phyloP scores from a whole-genome alignment of 2,329 filamentous ascomycete species.

The Diaporthe humulicola region DNA sequence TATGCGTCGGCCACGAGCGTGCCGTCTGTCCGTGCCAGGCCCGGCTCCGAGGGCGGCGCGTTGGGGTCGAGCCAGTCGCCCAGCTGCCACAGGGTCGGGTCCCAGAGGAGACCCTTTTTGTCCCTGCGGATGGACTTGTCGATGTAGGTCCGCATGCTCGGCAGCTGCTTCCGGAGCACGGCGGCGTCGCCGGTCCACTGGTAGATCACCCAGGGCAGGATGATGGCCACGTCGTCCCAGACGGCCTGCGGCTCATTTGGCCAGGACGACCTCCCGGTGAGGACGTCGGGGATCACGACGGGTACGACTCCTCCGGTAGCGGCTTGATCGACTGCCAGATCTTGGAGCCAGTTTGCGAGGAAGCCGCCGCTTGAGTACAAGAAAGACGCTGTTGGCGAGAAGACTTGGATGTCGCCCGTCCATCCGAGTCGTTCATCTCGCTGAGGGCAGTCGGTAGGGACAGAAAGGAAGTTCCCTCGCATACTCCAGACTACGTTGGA shows the following conservation, averaged over 20 bases:
- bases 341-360: slow-evolving; percentile 62
- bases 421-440: slow-evolving; percentile 67
- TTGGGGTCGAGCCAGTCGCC: slow-evolving; percentile 58
- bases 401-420: slow-evolving; percentile 65
- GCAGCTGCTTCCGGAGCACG: slow-evolving; percentile 46
- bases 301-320: slow-evolving; percentile 52
- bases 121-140: slow-evolving; percentile 47
- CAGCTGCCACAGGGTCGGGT: slow-evolving; percentile 48
- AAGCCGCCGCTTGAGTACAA: slow-evolving; percentile 67
- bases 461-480: slow-evolving; percentile 68
- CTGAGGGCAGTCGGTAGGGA: slow-evolving; percentile 71
- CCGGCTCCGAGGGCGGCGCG: slow-evolving; percentile 51
- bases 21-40: slow-evolving; percentile 48
- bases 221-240: slow-evolving; percentile 51
- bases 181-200: slow-evolving; percentile 46
- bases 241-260: slow-evolving; percentile 46
- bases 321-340: slow-evolving; percentile 52
- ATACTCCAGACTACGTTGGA: slow-evolving; percentile 69
- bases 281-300: slow-evolving; percentile 49
- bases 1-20: slow-evolving; percentile 54
- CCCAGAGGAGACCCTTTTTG: slow-evolving; percentile 50
- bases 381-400: slow-evolving; percentile 64
- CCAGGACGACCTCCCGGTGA: slow-evolving; percentile 40
- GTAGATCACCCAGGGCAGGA: slow-evolving; percentile 50
- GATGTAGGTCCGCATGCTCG: slow-evolving; percentile 49